Base-by-base conservation (phyloP, 192 early-diverging fungal genomes). In the Linnemannia hyalina region DNA sequence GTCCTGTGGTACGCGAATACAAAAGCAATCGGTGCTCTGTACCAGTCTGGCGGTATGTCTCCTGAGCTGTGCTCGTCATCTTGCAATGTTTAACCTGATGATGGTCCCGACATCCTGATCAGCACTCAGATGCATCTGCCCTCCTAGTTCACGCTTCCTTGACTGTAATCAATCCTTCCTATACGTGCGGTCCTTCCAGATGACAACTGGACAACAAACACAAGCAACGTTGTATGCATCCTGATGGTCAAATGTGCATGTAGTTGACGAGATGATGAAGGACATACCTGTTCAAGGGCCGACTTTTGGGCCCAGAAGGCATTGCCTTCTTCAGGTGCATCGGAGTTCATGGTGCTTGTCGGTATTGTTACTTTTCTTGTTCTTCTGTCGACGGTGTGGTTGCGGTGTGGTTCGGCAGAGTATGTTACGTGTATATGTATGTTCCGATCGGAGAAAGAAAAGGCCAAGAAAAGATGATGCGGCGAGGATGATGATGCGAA, bases 221-320 rank as follows among this genome's bases (percentile, higher is more conserved):
- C 32, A 3, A 32, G 26, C 65, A 35, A 20, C 6, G 1, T 32
- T 15, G 29, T 32, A 4, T 29, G 26, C 60, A 44, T 49, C 46
- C 44, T 49, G 73, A n/a, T 29, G 46, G 23, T 42, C 16, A 18
- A 57, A 3, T 36, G 38, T 35, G 74, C 10, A 36, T 35, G 10
- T 35, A 16, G 10, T 7, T 20, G 35, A 57, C 73, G 32, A 20
- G 29, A 22, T 60, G 74, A 42, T 70, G 42, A 65, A 40, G 20
- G 3, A 35, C 40, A 46, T 80, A 85, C 83, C 83, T 85, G 83
- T 55, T 85, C 83, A 29, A 85, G 54, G 20, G 74, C 60, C 11
- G 83, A 70, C 70, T 85, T 85, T 15, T 85, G 74, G 63, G 83
- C 83, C 83, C 78, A 80, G 49, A 85, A 85, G 83, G 83, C 78